These are phyloP conservation scores for Antitrichia curtipendula DNA, from an alignment of 225 moss, liverwort and hornwort species.

Conservation along the genomic window DNA sequence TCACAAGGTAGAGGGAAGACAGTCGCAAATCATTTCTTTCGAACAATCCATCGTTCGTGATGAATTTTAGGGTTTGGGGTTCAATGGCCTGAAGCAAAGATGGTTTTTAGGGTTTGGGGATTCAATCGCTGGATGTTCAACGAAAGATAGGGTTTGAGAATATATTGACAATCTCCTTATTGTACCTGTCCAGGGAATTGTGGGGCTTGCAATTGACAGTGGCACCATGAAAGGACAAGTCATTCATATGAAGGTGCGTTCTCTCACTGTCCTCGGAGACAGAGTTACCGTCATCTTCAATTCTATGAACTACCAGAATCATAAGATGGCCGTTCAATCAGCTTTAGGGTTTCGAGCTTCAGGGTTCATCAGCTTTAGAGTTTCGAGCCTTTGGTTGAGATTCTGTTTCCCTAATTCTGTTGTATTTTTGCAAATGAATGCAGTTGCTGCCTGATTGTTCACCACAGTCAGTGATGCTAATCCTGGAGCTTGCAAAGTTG, in stretches of 20 bases:
- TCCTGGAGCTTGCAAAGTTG: conserved; percentile 57
- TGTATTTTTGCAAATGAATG: background rate
- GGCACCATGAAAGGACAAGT: conserved; percentile 58
- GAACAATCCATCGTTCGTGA: background rate
- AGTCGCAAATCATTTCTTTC: background rate
- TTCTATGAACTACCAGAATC: background rate
- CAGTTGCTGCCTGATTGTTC: conserved; percentile 86
- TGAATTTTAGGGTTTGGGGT: background rate
- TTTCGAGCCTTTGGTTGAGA: background rate
- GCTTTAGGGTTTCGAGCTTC: background rate
- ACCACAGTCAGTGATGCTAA: conserved; percentile 47
- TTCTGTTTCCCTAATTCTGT: background rate
- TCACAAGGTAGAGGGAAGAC: background rate
- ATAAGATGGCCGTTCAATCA: background rate
- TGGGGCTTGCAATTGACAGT: conserved; percentile 48
- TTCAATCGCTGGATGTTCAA: background rate
- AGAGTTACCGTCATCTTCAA: background rate
- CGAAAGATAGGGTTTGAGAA: background rate
- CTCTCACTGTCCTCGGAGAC: background rate
- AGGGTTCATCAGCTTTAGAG: background rate
- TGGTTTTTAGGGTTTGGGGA: background rate
- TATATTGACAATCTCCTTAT: background rate
- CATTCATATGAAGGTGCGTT: conserved; percentile 18
- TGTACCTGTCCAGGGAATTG: conserved; percentile 45
- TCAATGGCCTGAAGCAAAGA: background rate